Conservation (phyloP, 2,329 filamentous ascomycete species). For the Penicillium sumatraense region DNA sequence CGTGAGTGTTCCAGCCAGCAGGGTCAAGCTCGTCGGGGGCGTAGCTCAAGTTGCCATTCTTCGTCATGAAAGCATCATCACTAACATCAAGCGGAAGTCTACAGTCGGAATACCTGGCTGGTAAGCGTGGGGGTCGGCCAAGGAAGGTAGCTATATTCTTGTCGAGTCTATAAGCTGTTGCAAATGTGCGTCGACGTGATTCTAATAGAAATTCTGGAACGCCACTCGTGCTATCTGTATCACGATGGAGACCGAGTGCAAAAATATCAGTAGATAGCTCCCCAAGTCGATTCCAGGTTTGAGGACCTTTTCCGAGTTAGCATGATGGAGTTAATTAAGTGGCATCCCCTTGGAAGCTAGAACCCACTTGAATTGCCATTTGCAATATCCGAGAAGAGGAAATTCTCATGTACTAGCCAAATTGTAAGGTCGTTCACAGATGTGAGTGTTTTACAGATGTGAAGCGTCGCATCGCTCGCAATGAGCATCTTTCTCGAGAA, state of each 20-base stretch:
- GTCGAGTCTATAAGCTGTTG: slow-evolving; percentile 33
- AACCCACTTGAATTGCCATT: slow-evolving; percentile 43
- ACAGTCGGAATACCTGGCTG: slow-evolving; percentile 28
- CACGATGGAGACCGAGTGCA: slow-evolving; percentile 32
- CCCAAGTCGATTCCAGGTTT: slow-evolving; percentile 31
- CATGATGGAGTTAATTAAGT: neutral
- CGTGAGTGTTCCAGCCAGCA: slow-evolving; percentile 25
- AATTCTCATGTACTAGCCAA: slow-evolving; percentile 40
- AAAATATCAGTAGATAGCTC: slow-evolving; percentile 33
- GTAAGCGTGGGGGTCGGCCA: slow-evolving; percentile 31
- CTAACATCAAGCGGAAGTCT: slow-evolving; percentile 29
- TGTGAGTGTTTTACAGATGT: slow-evolving; percentile 43
- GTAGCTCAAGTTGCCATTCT: slow-evolving; percentile 8
- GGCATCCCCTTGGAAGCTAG: too few relatives aligned
- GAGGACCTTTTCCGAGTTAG: slow-evolving; percentile 21
- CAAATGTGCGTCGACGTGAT: slow-evolving; percentile 29
- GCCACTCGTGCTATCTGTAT: slow-evolving; percentile 15
- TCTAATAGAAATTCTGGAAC: slow-evolving; percentile 29
- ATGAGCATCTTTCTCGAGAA: slow-evolving; percentile 32
- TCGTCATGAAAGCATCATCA: slow-evolving; percentile 22
- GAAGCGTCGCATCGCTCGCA: slow-evolving; percentile 42
- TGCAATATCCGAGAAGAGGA: slow-evolving; percentile 40
- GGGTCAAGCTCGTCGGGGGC: slow-evolving; percentile 16
- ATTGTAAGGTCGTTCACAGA: slow-evolving; percentile 44
- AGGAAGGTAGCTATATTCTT: slow-evolving; percentile 36